A percentile compares a stretch with the other conserved stretches of the same genome.
phyloP scores from a whole-genome alignment of 2,329 filamentous ascomycete species.

The Xylariaceae sp. region DNA sequence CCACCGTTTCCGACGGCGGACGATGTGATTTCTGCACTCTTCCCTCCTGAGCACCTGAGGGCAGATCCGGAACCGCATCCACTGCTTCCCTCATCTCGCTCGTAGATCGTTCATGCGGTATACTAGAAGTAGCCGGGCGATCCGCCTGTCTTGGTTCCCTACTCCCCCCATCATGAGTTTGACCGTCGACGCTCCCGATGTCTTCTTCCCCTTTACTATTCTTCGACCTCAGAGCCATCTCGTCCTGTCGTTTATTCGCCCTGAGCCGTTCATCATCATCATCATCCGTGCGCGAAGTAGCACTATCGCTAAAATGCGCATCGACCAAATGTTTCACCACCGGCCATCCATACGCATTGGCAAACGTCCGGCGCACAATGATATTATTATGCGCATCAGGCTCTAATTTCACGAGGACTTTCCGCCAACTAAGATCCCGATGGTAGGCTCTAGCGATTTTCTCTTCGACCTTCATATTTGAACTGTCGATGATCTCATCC shows the following conservation, averaged over 20 bases:
- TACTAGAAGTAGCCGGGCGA: not conserved
- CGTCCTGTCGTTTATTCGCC: conserved; percentile 49
- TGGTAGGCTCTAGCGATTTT: conserved; percentile 97
- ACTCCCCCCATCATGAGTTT: not conserved
- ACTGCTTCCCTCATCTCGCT: conserved; percentile 36
- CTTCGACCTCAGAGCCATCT: conserved; percentile 62
- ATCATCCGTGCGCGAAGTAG: conserved; percentile 59
- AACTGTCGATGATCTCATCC: conserved; percentile 49
- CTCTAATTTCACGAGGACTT: conserved; percentile 90
- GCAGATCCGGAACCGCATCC: conserved; percentile 44
- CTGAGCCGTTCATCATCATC: conserved; percentile 66
- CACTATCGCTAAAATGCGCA: conserved; percentile 81
- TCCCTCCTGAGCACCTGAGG: conserved; percentile 22
- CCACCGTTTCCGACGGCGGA: conserved; percentile 33
- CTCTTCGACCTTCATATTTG: conserved; percentile 86
- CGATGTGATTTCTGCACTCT: conserved; percentile 23
- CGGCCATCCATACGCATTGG: conserved; percentile 96
- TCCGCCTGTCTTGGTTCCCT: not conserved
- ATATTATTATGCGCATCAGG: conserved; percentile 99
- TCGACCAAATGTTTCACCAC: conserved; percentile 93
- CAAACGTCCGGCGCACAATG: conserved; percentile 90
- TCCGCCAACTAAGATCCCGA: conserved; percentile 85
- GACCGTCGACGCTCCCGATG: no score
- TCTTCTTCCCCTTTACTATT: conserved; percentile 6
- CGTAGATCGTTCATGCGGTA: conserved; percentile 21